These are phyloP conservation scores for Arabidopsis hybrid DNA, from an alignment of 441 rosid genomes.

Conservation along the genomic window DNA sequence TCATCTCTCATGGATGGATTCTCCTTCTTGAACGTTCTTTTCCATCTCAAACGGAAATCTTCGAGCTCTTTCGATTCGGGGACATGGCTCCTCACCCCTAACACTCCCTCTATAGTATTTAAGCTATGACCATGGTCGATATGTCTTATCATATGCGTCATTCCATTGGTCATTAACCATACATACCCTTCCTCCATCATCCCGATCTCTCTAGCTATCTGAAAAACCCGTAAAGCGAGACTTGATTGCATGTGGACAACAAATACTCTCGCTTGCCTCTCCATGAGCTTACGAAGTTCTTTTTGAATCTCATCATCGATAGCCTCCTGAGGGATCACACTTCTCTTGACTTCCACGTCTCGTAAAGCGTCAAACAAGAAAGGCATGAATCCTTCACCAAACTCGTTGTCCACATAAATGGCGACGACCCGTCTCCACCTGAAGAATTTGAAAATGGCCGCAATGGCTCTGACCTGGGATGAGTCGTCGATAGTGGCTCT, in stretches of 20 bases:
- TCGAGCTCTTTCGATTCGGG: slow-evolving; percentile 29
- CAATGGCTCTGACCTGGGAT: slow-evolving; percentile 49
- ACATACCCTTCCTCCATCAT: slow-evolving; percentile 57
- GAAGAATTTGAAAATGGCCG: slow-evolving; percentile 37
- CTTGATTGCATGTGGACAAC: slow-evolving; percentile 47
- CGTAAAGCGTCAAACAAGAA: slow-evolving; percentile 43
- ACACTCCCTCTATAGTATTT: slow-evolving; percentile 46
- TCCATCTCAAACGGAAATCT: slow-evolving; percentile 43
- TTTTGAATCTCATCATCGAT: slow-evolving; percentile 37
- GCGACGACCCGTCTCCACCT: slow-evolving; percentile 48
- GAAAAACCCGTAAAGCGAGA: slow-evolving; percentile 41
- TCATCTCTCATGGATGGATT: background rate
- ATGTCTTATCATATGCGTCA: slow-evolving; percentile 39
- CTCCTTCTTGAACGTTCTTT: slow-evolving; percentile 1
- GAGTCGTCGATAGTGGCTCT: slow-evolving; percentile 50
- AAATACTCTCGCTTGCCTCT: slow-evolving; percentile 43
- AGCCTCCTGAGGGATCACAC: slow-evolving; percentile 40
- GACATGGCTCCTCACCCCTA: slow-evolving; percentile 47
- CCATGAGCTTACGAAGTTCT: slow-evolving; percentile 46
- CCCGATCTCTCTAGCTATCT: slow-evolving; percentile 39
- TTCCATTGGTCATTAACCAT: slow-evolving; percentile 53
- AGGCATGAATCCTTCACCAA: slow-evolving; percentile 51
- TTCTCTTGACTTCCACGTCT: slow-evolving; percentile 22
- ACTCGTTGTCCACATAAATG: slow-evolving; percentile 48
- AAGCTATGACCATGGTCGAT: background rate